Evolutionary conservation across 257 asterid genomes (phyloP).

Genomic region (Ajuga chamaepitys): DNA sequence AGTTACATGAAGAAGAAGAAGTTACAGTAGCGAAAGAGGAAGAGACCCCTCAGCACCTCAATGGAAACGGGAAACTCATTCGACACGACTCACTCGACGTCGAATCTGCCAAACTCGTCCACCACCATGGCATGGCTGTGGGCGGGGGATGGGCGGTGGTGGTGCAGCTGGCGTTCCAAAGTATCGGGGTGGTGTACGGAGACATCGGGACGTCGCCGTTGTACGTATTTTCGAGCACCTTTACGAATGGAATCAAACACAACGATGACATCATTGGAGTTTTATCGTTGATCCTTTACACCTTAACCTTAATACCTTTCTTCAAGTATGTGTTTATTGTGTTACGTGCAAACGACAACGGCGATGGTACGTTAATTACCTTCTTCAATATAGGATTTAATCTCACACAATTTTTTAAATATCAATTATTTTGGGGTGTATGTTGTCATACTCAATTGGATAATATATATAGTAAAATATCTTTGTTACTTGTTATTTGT

Average conservation of each 20-base stretch:
- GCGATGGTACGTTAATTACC: constrained; percentile 31
- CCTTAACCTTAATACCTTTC: constrained; percentile 43
- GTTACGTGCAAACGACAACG: constrained; percentile 53
- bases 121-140: not conserved
- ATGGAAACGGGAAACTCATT: not conserved
- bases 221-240: constrained; percentile 40
- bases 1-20: not conserved
- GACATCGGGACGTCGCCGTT: constrained; percentile 64
- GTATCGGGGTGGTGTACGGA: constrained; percentile 56
- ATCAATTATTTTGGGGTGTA: no score
- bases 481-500: no score
- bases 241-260: constrained; percentile 31
- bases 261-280: constrained; percentile 49
- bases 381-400: not conserved
- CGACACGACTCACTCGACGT: not conserved
- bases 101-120: not conserved
- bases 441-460: no score
- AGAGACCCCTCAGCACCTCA: not conserved
- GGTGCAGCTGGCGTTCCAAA: constrained; percentile 50
- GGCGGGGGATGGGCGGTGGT: constrained; percentile 27
- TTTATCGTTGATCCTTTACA: constrained; percentile 43
- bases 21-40: not conserved
- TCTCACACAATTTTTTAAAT: no score
- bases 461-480: no score
- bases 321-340: constrained; percentile 48